Evolutionary conservation across 2,329 filamentous ascomycete genomes (phyloP).

Genomic region (Penicillium corylophilum): DNA sequence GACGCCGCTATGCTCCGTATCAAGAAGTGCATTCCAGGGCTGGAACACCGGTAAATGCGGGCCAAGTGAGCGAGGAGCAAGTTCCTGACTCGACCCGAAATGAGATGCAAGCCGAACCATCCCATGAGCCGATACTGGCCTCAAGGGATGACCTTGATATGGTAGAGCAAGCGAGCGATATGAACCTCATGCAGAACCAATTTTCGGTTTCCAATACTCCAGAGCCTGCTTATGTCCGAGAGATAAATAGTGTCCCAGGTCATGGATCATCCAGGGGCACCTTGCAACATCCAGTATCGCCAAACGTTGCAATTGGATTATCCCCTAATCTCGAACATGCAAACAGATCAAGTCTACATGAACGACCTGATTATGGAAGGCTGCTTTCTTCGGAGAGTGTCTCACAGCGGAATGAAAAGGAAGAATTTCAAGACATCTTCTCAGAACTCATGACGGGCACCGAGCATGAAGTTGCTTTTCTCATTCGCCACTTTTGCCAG

Average conservation of each 20-base stretch:
- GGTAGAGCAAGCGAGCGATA: neutral
- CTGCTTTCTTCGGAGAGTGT: slow-evolving; percentile 13
- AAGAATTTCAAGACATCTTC: slow-evolving; percentile 37
- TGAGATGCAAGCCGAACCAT: neutral
- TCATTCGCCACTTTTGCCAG: slow-evolving; percentile 39
- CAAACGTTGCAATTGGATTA: slow-evolving; percentile 4
- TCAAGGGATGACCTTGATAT: neutral
- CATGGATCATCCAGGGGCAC: slow-evolving; percentile 4
- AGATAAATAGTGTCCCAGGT: neutral
- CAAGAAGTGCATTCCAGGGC: slow-evolving; percentile 23
- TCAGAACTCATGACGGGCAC: slow-evolving; percentile 40
- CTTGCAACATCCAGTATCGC: slow-evolving; percentile 9
- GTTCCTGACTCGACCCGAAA: neutral
- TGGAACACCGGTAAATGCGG: neutral
- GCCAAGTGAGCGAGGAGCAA: neutral
- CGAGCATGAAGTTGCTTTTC: slow-evolving; percentile 40
- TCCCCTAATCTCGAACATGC: neutral
- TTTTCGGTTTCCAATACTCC: neutral
- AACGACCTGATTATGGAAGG: slow-evolving; percentile 1
- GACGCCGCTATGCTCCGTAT: slow-evolving; percentile 41
- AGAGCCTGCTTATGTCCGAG: neutral
- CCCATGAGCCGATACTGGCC: neutral
- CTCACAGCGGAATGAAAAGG: slow-evolving; percentile 26
- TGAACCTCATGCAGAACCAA: neutral
- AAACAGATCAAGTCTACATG: slow-evolving; percentile 1